phyloP scores from a whole-genome alignment of 805 yeast genomes.

The Candida hungchunana region DNA sequence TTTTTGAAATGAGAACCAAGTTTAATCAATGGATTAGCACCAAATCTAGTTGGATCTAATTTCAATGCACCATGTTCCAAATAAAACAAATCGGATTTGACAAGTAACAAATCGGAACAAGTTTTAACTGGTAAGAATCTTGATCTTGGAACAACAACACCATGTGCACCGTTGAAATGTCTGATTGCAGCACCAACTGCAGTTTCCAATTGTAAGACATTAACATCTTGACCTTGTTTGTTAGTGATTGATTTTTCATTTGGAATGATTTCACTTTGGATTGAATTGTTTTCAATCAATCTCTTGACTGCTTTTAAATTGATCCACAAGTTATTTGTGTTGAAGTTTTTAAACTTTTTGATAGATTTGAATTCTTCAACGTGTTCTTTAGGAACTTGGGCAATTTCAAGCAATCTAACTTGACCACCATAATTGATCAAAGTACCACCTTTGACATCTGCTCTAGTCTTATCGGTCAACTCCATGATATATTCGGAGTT shows the following conservation, averaged over 20 bases:
- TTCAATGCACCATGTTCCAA: conserved; percentile 88
- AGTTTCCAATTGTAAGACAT: conserved; percentile 93
- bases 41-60: conserved; percentile 80
- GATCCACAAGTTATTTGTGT: conserved; percentile 98
- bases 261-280: conserved; percentile 93
- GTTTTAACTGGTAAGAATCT: conserved; percentile 98
- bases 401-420: conserved; percentile 91
- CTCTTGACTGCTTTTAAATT: conserved; percentile 92
- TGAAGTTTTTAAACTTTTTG: conserved; percentile 96
- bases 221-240: conserved; percentile 69
- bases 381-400: conserved; percentile 98
- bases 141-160: conserved; percentile 97
- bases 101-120: conserved; percentile 88
- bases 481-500: conserved; percentile 97
- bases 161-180: conserved; percentile 91
- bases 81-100: conserved; percentile 89
- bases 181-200: conserved; percentile 99
- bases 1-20: conserved; percentile 96
- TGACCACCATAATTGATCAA: conserved; percentile 93
- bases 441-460: conserved; percentile 99
- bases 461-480: conserved; percentile 96
- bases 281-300: conserved; percentile 75
- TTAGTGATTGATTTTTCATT: conserved; percentile 75
- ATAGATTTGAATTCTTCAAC: conserved; percentile 97
- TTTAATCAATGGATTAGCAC: conserved; percentile 89